Evolutionary conservation across 78 protist species (phyloP).

Genomic region (Dictyostelium citrinum): DNA sequence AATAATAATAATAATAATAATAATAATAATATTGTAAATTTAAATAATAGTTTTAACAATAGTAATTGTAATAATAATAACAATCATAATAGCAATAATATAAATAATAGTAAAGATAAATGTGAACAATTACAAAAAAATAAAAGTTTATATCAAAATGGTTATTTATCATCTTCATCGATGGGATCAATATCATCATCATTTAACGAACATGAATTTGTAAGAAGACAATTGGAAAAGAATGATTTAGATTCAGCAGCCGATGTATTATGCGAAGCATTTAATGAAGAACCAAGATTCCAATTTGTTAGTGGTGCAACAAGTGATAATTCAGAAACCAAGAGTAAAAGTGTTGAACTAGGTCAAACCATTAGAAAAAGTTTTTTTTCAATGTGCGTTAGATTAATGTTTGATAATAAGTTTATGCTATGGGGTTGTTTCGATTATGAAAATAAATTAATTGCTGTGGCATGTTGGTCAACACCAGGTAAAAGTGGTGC

Average conservation of each 20-base stretch:
- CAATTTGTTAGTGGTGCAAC: conserved; percentile 11
- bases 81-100: neutral
- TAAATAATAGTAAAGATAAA: neutral
- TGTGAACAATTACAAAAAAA: neutral
- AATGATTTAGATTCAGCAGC: neutral
- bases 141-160: neutral
- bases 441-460: conserved; percentile 9
- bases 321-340: neutral
- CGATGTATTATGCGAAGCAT: conserved; percentile 1
- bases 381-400: conserved; percentile 4
- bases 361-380: neutral
- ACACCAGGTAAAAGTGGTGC: conserved; percentile 20
- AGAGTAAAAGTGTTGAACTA: neutral
- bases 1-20: neutral
- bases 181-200: neutral
- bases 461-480: conserved; percentile 59
- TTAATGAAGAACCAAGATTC: conserved; percentile 30
- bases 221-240: conserved; percentile 50
- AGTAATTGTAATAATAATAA: neutral
- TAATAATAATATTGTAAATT: neutral
- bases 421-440: conserved; percentile 47
- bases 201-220: neutral
- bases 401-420: conserved; percentile 28
- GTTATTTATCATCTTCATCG: neutral
- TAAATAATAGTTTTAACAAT: neutral